Evolutionary conservation across 768 basidiomycete genomes (phyloP).

Genomic region (Xerocomus spinulosus): DNA sequence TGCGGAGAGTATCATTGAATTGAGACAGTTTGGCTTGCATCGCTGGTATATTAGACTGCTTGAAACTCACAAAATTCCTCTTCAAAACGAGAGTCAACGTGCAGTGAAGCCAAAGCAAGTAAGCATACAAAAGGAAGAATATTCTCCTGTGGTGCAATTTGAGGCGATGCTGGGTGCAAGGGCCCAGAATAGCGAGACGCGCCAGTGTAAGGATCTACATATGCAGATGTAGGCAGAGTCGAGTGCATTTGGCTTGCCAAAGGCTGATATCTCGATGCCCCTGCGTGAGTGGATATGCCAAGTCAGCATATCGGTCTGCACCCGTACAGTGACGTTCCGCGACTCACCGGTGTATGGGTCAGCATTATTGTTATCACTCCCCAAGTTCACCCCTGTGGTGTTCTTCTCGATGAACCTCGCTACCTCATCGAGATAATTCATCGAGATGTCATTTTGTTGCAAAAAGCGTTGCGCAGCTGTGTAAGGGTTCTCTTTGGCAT

Average conservation of each 20-base stretch:
- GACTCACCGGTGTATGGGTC: conserved; percentile 86
- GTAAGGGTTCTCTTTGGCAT: conserved; percentile 77
- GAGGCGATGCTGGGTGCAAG: conserved; percentile 32
- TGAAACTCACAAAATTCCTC: conserved; percentile 71
- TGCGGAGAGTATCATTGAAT: conserved; percentile 61
- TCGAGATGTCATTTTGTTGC: conserved; percentile 74
- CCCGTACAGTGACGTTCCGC: neutral
- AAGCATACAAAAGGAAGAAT: conserved; percentile 50
- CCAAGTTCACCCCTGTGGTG: conserved; percentile 71
- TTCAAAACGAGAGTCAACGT: conserved; percentile 25
- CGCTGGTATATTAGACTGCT: conserved; percentile 73
- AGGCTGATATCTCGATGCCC: conserved; percentile 61
- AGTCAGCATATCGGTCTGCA: neutral
- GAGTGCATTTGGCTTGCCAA: conserved; percentile 31
- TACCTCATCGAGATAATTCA: conserved; percentile 82
- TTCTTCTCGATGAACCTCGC: conserved; percentile 93
- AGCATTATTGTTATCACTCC: conserved; percentile 54
- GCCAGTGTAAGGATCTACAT: conserved; percentile 71
- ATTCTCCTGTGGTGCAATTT: conserved; percentile 28
- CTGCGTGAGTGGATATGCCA: conserved; percentile 26
- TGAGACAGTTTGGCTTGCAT: conserved; percentile 78
- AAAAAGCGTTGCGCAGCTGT: conserved; percentile 87
- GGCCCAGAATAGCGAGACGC: conserved; percentile 55
- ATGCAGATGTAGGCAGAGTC: conserved; percentile 33
- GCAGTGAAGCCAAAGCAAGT: neutral